Evolutionary conservation across 345 rosid genomes (phyloP), one percentile per base, ranked within the genome.

Genomic region (Citrus mangshanensis): DNA sequence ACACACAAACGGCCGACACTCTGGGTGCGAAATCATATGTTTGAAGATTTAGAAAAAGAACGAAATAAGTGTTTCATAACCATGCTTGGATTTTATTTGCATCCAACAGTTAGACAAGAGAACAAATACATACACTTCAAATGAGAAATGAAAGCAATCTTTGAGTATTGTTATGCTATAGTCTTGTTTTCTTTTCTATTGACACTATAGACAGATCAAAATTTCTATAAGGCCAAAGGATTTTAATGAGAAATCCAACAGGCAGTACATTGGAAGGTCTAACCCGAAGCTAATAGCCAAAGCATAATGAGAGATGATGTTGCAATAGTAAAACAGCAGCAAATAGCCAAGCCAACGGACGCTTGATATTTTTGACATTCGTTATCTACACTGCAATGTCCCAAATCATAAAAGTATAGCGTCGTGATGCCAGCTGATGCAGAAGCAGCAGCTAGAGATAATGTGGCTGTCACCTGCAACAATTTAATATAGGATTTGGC

Each of bases 381-480:
- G 16, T 81, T 83, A 16, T 75, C 79, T 19, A 84, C 73, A 61
- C 42, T 68, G 78, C 97, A 92, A 54, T 30, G 74, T 80, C 91
- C 89, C 77, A 87, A 74, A 82, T 90, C 97, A 24, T 83, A 85
- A 59, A 87, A 88, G 83, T 85, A 87, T 70, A 94, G 82, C 65
- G 90, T 88, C 0, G 84, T 82, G 68, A 94, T 77, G 61, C 95
- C 95, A 0, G 90, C 93, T 0, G 95, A 87, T 18, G 97, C 81
- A 38, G 97, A 90, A 3, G 95, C 97, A 68, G 90, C 94, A 0
- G 97, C 97, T 14, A 92, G 89, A 34, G 97, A 91, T 81, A 91
- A 70, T 25, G 79, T 85, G 0, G 92, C 88, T 1, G 94, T 92
- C 70, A 92, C 92, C 97, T 94, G 83, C 69, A 27, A 77, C 68